Evolutionary conservation across 345 rosid genomes (phyloP), one percentile per base, ranked within the genome.

Genomic region (Lenwebbia sp.): DNA sequence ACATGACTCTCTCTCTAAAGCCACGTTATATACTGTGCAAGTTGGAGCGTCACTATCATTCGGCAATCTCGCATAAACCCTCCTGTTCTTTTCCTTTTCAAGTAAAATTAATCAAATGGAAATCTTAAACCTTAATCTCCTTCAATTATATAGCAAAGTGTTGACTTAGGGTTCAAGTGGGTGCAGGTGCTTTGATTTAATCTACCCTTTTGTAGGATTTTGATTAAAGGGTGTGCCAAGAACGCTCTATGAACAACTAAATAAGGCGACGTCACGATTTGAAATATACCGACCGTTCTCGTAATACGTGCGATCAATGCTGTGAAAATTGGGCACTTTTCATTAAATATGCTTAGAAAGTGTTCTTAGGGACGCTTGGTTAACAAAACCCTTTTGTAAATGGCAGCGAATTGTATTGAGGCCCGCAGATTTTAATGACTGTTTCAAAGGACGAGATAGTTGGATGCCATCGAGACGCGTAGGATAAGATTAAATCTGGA

Each of bases 121-220:
- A 19, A 55, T 78, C 91, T 86, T 86, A 44, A 85, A 56, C 84
- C 83, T 70, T 87, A 86, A 89, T 90, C 86, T 56, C 65, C 57
- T 50, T 70, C 54, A 13, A 83, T 83, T 19, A 54, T 28, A 60
- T 25, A 23, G 25, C 52, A 65, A n/a, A 70, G 76, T 74, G 26
- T 82, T 60, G 52, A 76, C 85, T 58, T 84, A 13, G 82, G 40
- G 58, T 75, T 62, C 84, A 86, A 62, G 85, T 85, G 83, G 83
- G 74, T n/a, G 21, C 7, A 19, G 83, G 6, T 9, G 30, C 15
- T 8, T 56, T 57, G 41, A 44, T 84, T 58, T 41, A 57, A 58
- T 84, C 33, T 44, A 15, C 15, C 30, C 23, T 11, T 55, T 54
- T 19, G 22, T 15, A 11, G 21, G 58, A 30, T 23, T 49, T 70